A percentile compares a stretch with the other conserved stretches of the same genome.
These are phyloP conservation scores for Wickerhamomyces tratensis DNA, from an alignment of 805 yeast species.

Conservation along the genomic window DNA sequence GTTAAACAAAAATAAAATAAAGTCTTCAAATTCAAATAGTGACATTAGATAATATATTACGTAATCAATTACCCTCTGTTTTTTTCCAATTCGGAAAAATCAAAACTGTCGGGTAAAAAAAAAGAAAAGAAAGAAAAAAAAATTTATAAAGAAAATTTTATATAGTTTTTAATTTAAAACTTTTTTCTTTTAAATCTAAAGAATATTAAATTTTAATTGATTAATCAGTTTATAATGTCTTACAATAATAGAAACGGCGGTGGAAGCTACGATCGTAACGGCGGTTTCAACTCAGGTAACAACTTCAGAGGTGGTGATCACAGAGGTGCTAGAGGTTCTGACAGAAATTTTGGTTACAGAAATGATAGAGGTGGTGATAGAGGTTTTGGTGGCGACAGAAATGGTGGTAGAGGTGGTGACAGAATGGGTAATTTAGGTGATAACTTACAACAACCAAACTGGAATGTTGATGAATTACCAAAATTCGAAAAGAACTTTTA, in stretches of 20 bases:
- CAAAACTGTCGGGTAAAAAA: too few relatives aligned
- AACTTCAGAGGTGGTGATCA: slow-evolving; percentile 30
- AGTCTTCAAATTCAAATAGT: too few relatives aligned
- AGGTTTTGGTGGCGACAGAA: slow-evolving; percentile 23
- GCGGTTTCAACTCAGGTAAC: slow-evolving; percentile 27
- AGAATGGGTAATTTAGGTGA: slow-evolving; percentile 35
- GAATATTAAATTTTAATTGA: too few relatives aligned
- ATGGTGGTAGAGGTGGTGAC: slow-evolving; percentile 28
- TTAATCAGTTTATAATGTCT: slow-evolving; percentile 7
- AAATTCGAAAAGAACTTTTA: slow-evolving; percentile 94
- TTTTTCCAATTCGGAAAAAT: too few relatives aligned
- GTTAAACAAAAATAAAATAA: too few relatives aligned
- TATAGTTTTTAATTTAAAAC: too few relatives aligned
- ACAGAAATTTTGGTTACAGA: slow-evolving; percentile 23
- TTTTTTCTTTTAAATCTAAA: too few relatives aligned
- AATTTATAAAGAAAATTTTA: too few relatives aligned
- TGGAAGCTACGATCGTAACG: slow-evolving; percentile 16
- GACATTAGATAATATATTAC: too few relatives aligned
- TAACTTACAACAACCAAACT: slow-evolving; percentile 62
- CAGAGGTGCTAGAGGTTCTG: slow-evolving; percentile 29
- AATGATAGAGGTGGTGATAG: slow-evolving; percentile 26
- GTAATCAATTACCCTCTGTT: too few relatives aligned
- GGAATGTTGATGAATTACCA: slow-evolving; percentile 72
- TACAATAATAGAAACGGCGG: slow-evolving; percentile 1
- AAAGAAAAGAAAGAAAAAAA: too few relatives aligned